Conservation (phyloP, 2,329 filamentous ascomycete species). For the Sclerotinia spermophila region DNA sequence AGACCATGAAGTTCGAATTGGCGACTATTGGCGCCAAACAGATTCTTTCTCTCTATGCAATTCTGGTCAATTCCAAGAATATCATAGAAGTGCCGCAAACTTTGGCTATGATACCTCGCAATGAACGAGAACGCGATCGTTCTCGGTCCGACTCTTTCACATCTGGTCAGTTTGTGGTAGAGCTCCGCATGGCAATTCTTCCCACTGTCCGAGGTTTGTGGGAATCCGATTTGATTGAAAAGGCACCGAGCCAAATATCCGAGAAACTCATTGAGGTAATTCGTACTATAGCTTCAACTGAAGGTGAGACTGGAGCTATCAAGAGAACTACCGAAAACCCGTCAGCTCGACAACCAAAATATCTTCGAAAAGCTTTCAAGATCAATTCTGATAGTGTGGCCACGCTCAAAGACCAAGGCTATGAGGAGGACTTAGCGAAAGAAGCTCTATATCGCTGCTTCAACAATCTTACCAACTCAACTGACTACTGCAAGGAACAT, state of each 20-base stretch:
- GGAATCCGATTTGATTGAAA: constrained; percentile 81
- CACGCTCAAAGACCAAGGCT: constrained; percentile 43
- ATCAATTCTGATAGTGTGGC: constrained; percentile 47
- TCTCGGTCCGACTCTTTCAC: constrained; percentile 58
- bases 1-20: constrained; percentile 37
- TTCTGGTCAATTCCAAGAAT: constrained; percentile 73
- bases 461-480: constrained; percentile 56
- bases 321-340: constrained; percentile 56
- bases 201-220: constrained; percentile 75
- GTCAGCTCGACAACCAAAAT: constrained; percentile 41
- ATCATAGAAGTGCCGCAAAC: constrained; percentile 73
- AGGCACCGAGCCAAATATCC: constrained; percentile 70
- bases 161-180: constrained; percentile 76
- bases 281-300: constrained; percentile 71
- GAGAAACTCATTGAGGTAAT: constrained; percentile 81
- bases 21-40: constrained; percentile 66
- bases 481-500: constrained; percentile 72
- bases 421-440: constrained; percentile 59
- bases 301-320: constrained; percentile 65
- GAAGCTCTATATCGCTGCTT: constrained; percentile 84
- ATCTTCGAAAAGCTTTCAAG: constrained; percentile 47
- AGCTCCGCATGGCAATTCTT: constrained; percentile 75
- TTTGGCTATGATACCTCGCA: constrained; percentile 47
- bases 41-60: constrained; percentile 76
- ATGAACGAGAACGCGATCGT: constrained; percentile 53